These are phyloP conservation scores for Geopyxis carbonaria DNA, from an alignment of 495 filamentous ascomycete genomes.

Conservation along the genomic window DNA sequence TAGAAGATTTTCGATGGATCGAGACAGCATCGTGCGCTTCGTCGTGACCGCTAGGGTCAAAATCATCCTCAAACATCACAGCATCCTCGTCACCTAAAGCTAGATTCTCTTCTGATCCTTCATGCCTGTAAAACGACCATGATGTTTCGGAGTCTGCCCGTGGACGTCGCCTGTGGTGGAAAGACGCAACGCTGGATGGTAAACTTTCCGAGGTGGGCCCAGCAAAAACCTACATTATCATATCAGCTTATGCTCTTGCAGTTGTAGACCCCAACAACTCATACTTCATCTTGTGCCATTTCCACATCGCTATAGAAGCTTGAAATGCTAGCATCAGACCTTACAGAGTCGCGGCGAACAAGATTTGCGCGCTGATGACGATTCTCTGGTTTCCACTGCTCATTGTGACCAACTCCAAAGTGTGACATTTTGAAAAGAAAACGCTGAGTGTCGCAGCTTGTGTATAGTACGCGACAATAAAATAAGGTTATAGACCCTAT, in stretches of 20 bases:
- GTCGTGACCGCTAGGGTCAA: conserved; percentile 29
- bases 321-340: conserved; percentile 61
- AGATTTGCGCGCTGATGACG: too few species aligned
- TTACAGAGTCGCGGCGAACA: conserved; percentile 55
- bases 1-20: conserved; percentile 39
- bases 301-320: conserved; percentile 91
- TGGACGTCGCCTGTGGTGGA: conserved; percentile 55
- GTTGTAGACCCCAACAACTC: conserved; percentile 13
- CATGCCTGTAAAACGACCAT: conserved; percentile 65
- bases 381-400: too few species aligned
- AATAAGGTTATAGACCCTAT: too few species aligned
- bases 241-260: neutral
- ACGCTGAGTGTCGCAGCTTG: too few species aligned
- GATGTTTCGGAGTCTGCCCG: conserved; percentile 72
- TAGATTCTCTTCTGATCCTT: conserved; percentile 37
- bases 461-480: too few species aligned
- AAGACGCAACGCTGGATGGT: conserved; percentile 73
- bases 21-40: conserved; percentile 28
- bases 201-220: conserved; percentile 90
- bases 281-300: conserved; percentile 91
- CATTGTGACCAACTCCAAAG: too few species aligned
- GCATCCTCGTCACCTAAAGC: conserved; percentile 37
- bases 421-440: too few species aligned
- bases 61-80: conserved; percentile 39
- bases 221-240: conserved; percentile 55